These are phyloP conservation scores for Suhomyces sp. DNA, from an alignment of 805 yeast species.

Conservation along the genomic window DNA sequence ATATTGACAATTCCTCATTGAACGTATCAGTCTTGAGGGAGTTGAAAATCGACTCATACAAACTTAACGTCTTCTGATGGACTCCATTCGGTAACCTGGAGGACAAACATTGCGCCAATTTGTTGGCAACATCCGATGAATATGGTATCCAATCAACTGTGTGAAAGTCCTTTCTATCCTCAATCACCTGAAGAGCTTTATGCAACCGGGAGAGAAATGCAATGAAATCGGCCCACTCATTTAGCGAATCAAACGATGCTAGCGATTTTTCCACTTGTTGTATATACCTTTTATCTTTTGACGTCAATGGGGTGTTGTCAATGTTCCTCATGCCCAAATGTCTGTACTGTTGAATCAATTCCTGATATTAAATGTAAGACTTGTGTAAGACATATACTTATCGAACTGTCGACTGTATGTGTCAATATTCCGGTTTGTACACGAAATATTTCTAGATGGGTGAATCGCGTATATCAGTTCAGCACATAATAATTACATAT, in stretches of 20 bases:
- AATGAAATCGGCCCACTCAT: conserved; percentile 98
- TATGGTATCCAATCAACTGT: conserved; percentile 56
- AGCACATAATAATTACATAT: neutral
- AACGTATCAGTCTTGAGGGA: conserved; percentile 56
- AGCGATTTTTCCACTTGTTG: conserved; percentile 72
- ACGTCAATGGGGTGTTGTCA: conserved; percentile 8
- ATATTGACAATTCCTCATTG: conserved; percentile 56
- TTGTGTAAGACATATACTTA: neutral
- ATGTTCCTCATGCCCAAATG: conserved; percentile 7
- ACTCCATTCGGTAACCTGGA: conserved; percentile 92
- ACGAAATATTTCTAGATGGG: neutral
- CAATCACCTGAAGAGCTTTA: conserved; percentile 53
- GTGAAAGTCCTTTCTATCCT: conserved; percentile 24
- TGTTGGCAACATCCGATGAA: conserved; percentile 61
- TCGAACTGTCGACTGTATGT: neutral
- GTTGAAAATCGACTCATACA: conserved; percentile 68
- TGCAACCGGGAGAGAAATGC: conserved; percentile 78
- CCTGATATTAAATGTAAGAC: neutral
- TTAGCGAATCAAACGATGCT: conserved; percentile 71
- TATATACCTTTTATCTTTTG: conserved; percentile 63
- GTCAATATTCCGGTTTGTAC: neutral
- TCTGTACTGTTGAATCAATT: neutral
- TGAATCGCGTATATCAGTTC: neutral
- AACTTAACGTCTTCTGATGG: conserved; percentile 80
- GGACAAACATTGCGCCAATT: conserved; percentile 75